Percentiles rank a stretch among this genome's conserved stretches.
These are phyloP conservation scores for Aphanomyces cochlioides DNA, from an alignment of 352 stramenopile species.

Conservation along the genomic window DNA sequence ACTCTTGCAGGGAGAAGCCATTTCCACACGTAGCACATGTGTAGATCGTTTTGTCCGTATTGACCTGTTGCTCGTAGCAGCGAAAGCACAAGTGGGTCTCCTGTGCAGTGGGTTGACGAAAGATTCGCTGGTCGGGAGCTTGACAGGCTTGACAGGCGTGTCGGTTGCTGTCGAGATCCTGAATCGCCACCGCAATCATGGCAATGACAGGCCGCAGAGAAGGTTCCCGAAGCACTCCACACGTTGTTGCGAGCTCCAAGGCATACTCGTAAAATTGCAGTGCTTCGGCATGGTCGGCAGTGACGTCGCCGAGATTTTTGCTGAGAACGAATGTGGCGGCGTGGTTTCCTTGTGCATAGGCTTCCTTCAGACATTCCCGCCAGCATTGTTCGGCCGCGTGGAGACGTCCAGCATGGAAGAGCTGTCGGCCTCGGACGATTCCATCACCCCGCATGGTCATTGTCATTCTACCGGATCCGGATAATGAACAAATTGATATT, in stretches of 20 bases:
- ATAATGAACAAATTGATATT: too few species aligned
- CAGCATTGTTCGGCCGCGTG: slow-evolving; percentile 44
- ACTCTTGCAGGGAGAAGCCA: slow-evolving; percentile 14
- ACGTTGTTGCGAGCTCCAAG: slow-evolving; percentile 36
- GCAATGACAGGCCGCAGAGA: neutral
- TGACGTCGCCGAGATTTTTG: slow-evolving; percentile 60
- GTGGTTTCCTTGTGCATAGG: slow-evolving; percentile 50
- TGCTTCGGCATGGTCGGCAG: slow-evolving; percentile 17
- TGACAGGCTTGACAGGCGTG: slow-evolving; percentile 26
- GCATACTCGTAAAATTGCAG: slow-evolving; percentile 44
- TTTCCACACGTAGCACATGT: slow-evolving; percentile 55
- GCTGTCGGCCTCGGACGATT: slow-evolving; percentile 35
- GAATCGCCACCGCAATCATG: slow-evolving; percentile 10
- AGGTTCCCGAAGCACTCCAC: neutral
- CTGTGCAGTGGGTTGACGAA: neutral
- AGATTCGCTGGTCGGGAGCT: neutral
- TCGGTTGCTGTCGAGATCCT: slow-evolving; percentile 41
- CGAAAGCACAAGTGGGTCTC: neutral
- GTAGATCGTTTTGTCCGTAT: neutral
- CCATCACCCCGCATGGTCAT: neutral
- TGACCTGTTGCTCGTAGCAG: neutral
- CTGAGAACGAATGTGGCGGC: slow-evolving; percentile 64
- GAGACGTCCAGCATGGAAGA: slow-evolving; percentile 39
- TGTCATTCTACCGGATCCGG: too few species aligned
- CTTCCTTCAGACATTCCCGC: slow-evolving; percentile 44